Conservation (phyloP, 2,329 filamentous ascomycete species). For the Rutstroemia sp. region DNA sequence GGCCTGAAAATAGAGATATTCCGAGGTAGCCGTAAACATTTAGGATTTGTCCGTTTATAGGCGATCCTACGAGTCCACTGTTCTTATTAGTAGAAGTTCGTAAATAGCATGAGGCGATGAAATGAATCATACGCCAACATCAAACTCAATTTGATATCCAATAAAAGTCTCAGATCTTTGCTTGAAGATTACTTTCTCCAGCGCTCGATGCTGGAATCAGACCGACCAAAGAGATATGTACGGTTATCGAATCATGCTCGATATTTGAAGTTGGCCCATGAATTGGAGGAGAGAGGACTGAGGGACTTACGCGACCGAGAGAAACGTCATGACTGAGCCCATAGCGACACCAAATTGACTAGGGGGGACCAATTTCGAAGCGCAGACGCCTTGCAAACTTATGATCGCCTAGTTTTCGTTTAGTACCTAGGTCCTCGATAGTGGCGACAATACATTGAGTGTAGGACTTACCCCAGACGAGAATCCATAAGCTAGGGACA, state of each 20-base stretch:
- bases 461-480: constrained; percentile 15
- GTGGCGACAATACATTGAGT: not conserved
- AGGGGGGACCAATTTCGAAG: constrained; percentile 12
- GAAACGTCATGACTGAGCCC: constrained; percentile 16
- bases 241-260: too few relatives aligned
- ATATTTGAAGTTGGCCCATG: too few relatives aligned
- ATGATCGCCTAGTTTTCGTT: constrained; percentile 14
- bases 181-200: too few relatives aligned
- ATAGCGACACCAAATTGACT: constrained; percentile 19
- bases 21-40: constrained; percentile 14
- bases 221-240: not conserved
- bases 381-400: constrained; percentile 20
- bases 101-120: too few relatives aligned
- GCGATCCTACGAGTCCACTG: constrained; percentile 19
- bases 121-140: too few relatives aligned
- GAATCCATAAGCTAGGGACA: constrained; percentile 7
- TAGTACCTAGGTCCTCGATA: not conserved
- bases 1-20: constrained; percentile 20
- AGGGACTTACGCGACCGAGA: constrained; percentile 16
- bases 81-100: not conserved
- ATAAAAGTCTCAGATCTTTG: too few relatives aligned
- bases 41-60: constrained; percentile 20
- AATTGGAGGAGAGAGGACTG: not conserved
- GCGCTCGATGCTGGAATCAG: not conserved
- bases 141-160: too few relatives aligned